A percentile compares a stretch with the other conserved stretches of the same genome.
These are phyloP conservation scores for Brasilioporus rufonigricans DNA, from an alignment of 768 basidiomycete species.

Conservation along the genomic window DNA sequence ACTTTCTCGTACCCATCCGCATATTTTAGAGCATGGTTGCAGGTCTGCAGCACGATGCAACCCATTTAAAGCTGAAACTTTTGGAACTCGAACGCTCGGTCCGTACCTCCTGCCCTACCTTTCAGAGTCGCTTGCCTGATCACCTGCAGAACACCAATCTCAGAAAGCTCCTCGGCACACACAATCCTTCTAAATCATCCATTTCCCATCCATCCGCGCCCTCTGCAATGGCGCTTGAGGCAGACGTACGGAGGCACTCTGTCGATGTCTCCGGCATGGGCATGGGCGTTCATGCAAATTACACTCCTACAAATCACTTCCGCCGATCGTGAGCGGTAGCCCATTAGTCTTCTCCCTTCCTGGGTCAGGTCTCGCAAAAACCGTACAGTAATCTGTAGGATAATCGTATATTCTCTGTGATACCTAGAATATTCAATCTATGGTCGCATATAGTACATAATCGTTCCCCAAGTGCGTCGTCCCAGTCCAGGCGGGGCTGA, in stretches of 20 bases:
- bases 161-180: slow-evolving; percentile 30
- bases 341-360: not conserved
- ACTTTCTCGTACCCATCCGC: not conserved
- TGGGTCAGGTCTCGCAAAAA: not conserved
- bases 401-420: slow-evolving; percentile 13
- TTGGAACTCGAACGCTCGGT: slow-evolving; percentile 71
- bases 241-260: slow-evolving; percentile 34
- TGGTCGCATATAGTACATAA: slow-evolving; percentile 8
- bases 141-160: slow-evolving; percentile 29
- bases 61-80: slow-evolving; percentile 56
- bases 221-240: slow-evolving; percentile 30
- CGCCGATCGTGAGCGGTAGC: slow-evolving; percentile 7
- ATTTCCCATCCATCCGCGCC: slow-evolving; percentile 25
- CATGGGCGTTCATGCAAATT: slow-evolving; percentile 23
- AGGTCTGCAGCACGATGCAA: slow-evolving; percentile 64
- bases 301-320: slow-evolving; percentile 1
- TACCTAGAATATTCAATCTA: slow-evolving; percentile 6
- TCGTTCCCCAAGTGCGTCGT: not conserved
- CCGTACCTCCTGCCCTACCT: slow-evolving; percentile 5
- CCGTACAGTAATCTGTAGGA: slow-evolving; percentile 20
- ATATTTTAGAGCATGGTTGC: slow-evolving; percentile 66
- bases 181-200: slow-evolving; percentile 15
- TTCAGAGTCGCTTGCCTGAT: not conserved
- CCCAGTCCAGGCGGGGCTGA: not conserved
- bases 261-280: slow-evolving; percentile 32